These are phyloP conservation scores for Camellia lanceoleosa DNA, from an alignment of 148 eudicot genomes.

Conservation along the genomic window DNA sequence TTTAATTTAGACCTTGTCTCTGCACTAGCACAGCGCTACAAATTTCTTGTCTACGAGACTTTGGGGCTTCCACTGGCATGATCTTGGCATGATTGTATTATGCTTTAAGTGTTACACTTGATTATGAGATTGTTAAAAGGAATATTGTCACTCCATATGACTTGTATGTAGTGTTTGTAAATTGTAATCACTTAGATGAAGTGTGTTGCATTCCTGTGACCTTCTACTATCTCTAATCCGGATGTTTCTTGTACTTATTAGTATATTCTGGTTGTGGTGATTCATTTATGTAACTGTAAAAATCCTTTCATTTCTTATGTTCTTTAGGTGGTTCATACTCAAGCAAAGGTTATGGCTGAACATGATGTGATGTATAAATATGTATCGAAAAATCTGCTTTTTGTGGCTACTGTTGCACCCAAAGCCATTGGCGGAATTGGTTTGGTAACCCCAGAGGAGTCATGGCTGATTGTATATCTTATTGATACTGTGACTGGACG, in stretches of 20 bases:
- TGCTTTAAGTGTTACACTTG: not conserved
- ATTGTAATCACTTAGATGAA: not conserved
- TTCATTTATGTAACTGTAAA: not conserved
- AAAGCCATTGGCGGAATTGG: constrained; percentile 86
- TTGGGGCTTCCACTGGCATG: not conserved
- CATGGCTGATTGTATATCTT: constrained; percentile 80
- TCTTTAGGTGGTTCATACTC: constrained; percentile 91
- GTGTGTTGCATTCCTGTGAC: constrained; percentile 1
- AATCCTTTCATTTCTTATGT: not conserved
- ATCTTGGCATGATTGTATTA: not conserved
- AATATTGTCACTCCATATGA: not conserved
- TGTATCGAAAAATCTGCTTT: constrained; percentile 77
- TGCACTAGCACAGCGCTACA: too few relatives aligned
- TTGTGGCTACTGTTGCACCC: constrained; percentile 86
- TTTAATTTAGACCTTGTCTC: not conserved
- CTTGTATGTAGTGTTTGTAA: not conserved
- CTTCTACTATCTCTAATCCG: not conserved
- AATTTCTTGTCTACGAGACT: not conserved
- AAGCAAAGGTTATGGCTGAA: constrained; percentile 79
- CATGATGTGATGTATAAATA: constrained; percentile 96
- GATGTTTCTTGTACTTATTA: not conserved
- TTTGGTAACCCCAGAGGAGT: constrained; percentile 86
- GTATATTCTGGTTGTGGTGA: not conserved
- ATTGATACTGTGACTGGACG: constrained; percentile 95
- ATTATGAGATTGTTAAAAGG: not conserved